phyloP scores from a whole-genome alignment of 2,329 filamentous ascomycete genomes.

The Colletotrichum sp. region DNA sequence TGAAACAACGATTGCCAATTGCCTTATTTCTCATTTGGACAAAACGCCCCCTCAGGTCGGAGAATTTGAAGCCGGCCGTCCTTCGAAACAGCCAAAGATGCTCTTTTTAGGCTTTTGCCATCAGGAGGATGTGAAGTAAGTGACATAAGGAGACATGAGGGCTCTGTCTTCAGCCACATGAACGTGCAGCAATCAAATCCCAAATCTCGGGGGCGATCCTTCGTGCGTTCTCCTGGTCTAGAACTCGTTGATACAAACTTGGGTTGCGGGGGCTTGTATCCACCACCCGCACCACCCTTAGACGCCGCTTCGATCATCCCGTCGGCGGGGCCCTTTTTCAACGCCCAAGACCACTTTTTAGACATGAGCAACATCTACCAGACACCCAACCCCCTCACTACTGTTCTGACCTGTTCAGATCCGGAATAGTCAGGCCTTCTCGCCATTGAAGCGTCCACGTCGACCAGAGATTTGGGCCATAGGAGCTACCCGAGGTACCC shows the following conservation, averaged over 20 bases:
- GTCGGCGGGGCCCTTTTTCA: not conserved
- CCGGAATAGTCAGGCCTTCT: not conserved
- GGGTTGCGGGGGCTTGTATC: not conserved
- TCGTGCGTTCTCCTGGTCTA: not conserved
- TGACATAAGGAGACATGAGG: not conserved
- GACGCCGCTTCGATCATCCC: not conserved
- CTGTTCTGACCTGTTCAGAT: not conserved
- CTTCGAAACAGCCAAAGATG: not conserved
- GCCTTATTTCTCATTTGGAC: not conserved
- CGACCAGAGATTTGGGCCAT: not conserved
- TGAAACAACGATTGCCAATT: not conserved
- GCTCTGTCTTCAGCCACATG: not conserved
- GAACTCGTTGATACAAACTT: not conserved
- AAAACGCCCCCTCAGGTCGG: not conserved
- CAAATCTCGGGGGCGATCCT: not conserved
- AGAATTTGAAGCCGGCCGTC: not conserved
- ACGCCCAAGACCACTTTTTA: not conserved
- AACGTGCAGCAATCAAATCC: not conserved
- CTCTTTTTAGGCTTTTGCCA: not conserved
- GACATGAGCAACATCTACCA: not conserved
- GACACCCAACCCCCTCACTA: not conserved
- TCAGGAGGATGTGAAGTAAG: not conserved
- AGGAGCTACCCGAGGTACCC: not conserved
- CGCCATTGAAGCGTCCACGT: not conserved
- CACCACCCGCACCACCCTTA: not conserved